Conservation (phyloP, 2,329 filamentous ascomycete species). For the Paramyrothecium sp. region DNA sequence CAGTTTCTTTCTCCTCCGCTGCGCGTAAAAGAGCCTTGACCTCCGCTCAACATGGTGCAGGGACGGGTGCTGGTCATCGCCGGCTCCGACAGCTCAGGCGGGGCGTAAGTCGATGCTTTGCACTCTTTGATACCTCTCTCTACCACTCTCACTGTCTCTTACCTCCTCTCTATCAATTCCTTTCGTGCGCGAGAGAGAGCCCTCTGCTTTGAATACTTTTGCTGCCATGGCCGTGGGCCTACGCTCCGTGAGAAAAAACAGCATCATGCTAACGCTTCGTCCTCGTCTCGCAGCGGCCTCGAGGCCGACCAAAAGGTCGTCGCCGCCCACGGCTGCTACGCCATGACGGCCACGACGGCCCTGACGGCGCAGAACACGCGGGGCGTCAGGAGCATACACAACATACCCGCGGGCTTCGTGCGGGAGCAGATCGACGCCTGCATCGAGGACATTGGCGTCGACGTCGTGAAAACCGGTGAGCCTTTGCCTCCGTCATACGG, state of each 20-base stretch:
- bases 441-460: constrained; percentile 78
- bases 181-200: too few relatives aligned
- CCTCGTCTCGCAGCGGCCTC: constrained; percentile 62
- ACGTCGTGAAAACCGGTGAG: constrained; percentile 89
- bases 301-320: constrained; percentile 97
- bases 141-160: not conserved
- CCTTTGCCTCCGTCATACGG: constrained; percentile 4
- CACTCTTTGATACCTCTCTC: constrained; percentile 6
- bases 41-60: constrained; percentile 28
- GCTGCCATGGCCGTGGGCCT: too few relatives aligned
- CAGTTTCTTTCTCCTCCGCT: not conserved
- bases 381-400: constrained; percentile 78
- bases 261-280: not conserved
- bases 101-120: constrained; percentile 58
- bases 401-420: constrained; percentile 76
- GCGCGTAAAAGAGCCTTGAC: not conserved
- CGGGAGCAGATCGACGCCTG: constrained; percentile 82
- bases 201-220: too few relatives aligned
- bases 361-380: constrained; percentile 94
- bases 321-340: constrained; percentile 88
- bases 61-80: constrained; percentile 75
- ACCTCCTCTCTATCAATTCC: not conserved
- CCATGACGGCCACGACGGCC: constrained; percentile 92
- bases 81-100: constrained; percentile 87
- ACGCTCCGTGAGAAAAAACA: too few relatives aligned